These are phyloP conservation scores for Triglochin maritima DNA, from an alignment of 106 monocot genomes.

Conservation along the genomic window DNA sequence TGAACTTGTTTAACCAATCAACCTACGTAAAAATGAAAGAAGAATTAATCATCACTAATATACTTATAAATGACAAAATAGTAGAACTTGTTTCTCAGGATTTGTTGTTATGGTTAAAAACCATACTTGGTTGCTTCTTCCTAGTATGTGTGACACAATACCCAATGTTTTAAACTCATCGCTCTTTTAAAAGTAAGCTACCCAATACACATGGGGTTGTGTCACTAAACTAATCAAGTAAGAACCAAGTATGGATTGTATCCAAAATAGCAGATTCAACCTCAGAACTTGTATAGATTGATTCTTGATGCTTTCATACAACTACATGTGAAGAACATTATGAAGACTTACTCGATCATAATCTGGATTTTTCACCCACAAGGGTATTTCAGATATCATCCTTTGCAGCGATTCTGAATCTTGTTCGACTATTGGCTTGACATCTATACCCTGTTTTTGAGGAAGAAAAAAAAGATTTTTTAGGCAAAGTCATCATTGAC, in stretches of 20 bases:
- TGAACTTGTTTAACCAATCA: constrained; percentile 91
- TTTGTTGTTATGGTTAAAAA: too few species aligned
- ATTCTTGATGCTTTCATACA: background rate
- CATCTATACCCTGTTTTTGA: constrained; percentile 37
- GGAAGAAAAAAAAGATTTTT: background rate
- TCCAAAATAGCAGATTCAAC: too few species aligned
- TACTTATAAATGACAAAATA: background rate
- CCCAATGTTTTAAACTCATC: too few species aligned
- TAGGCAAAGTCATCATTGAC: background rate
- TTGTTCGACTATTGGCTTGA: constrained; percentile 47
- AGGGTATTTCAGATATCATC: constrained; percentile 91
- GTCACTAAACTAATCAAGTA: too few species aligned
- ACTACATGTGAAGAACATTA: background rate
- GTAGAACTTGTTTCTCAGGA: too few species aligned
- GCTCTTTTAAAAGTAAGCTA: too few species aligned
- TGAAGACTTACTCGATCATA: constrained; percentile 60
- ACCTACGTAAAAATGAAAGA: constrained; percentile 31
- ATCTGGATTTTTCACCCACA: constrained; percentile 90
- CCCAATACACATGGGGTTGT: too few species aligned
- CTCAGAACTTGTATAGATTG: background rate
- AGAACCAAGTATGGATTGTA: too few species aligned
- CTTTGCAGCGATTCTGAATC: constrained; percentile 53
- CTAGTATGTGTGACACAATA: too few species aligned
- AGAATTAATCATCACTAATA: background rate
- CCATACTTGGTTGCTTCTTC: too few species aligned